Percentiles rank a stretch among this genome's conserved stretches.
phyloP scores from a whole-genome alignment of 371 early-diverging fungal species.

The Haplosporangium sp. region DNA sequence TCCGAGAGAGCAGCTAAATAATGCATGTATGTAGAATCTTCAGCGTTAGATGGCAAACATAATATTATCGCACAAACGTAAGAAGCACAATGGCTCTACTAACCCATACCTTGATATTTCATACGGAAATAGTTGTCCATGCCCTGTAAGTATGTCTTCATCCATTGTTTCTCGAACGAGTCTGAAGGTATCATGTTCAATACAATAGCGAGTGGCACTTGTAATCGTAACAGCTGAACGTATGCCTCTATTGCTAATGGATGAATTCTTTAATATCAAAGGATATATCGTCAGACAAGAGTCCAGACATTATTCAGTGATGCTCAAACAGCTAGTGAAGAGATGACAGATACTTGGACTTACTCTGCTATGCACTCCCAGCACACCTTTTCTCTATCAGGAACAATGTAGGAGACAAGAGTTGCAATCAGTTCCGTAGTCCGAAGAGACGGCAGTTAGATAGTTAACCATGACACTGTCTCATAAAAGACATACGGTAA shows the following conservation, averaged over 20 bases:
- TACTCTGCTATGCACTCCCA: conserved; percentile 44
- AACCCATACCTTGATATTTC: conserved; percentile 26
- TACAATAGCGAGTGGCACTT: conserved; percentile 19
- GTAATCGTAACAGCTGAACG: conserved; percentile 17
- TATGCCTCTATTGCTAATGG: conserved; percentile 42
- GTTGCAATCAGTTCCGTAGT: background rate
- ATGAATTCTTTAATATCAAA: conserved; percentile 12
- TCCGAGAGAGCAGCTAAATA: conserved; percentile 18
- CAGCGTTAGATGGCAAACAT: background rate
- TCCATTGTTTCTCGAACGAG: conserved; percentile 30
- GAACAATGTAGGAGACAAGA: too few species aligned
- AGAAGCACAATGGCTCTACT: background rate
- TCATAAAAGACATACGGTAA: background rate
- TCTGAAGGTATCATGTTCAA: conserved; percentile 29
- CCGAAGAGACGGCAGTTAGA: background rate
- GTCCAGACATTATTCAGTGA: too few species aligned
- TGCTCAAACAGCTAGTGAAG: too few species aligned
- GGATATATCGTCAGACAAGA: too few species aligned
- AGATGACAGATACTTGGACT: background rate
- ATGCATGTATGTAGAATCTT: background rate
- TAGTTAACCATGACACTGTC: background rate
- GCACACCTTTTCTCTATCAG: conserved; percentile 23
- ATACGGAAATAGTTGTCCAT: conserved; percentile 24
- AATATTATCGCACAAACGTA: background rate
- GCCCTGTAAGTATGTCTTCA: conserved; percentile 38